Evolutionary conservation across 257 asterid species (phyloP).

Genomic region (Pogostemon cablin): DNA sequence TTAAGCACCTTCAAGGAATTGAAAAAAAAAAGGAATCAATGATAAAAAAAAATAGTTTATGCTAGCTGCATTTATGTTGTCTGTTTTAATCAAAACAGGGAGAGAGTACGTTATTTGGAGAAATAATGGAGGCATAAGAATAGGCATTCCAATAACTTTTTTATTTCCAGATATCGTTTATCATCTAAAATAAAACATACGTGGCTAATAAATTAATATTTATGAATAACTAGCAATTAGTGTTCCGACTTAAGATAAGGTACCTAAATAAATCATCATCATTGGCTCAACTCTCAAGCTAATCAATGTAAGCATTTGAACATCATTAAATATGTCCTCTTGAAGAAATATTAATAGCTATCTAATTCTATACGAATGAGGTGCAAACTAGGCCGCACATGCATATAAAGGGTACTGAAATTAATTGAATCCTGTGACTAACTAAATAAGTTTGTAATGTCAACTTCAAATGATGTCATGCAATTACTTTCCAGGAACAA

Average conservation of each 20-base stretch:
- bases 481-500: slow-evolving; percentile 11
- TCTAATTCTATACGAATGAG: not conserved
- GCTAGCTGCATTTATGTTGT: not conserved
- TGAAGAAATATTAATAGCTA: not conserved
- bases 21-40: too few species aligned
- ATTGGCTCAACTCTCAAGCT: not conserved
- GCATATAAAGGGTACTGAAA: not conserved
- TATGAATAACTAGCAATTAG: not conserved
- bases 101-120: not conserved
- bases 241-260: slow-evolving; percentile 1
- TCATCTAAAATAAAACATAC: not conserved
- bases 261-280: not conserved
- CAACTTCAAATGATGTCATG: slow-evolving; percentile 1
- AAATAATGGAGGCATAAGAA: not conserved
- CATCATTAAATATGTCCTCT: not conserved
- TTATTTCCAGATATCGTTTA: not conserved
- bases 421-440: not conserved
- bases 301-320: slow-evolving; percentile 1
- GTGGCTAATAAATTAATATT: slow-evolving; percentile 3
- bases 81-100: not conserved
- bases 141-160: not conserved
- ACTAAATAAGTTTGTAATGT: slow-evolving; percentile 2
- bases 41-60: not conserved
- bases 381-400: not conserved
- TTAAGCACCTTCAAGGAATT: too few species aligned